A percentile compares a stretch with the other conserved stretches of the same genome.
Conservation (phyloP, 2,329 filamentous ascomycete species). For the Fusarium torreyae region DNA sequence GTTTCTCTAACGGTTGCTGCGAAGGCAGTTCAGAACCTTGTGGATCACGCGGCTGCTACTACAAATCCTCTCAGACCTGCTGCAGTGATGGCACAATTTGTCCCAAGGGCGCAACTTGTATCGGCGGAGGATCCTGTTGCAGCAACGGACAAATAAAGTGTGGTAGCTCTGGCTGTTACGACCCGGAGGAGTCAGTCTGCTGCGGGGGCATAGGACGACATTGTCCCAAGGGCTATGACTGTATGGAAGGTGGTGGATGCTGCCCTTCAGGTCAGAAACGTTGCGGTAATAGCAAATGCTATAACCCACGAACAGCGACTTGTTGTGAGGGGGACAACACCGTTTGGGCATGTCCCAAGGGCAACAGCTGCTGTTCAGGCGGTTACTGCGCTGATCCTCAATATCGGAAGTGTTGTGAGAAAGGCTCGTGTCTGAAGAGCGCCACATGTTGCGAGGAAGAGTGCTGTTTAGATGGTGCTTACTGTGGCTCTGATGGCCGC, state of each 20-base stretch:
- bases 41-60: conserved; percentile 5
- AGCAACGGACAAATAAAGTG: background rate
- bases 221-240: conserved; percentile 12
- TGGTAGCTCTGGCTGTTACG: conserved; percentile 4
- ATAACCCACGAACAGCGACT: background rate
- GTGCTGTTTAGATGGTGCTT: conserved; percentile 1
- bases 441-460: conserved; percentile 22
- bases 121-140: conserved; percentile 9
- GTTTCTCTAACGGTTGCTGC: conserved; percentile 9
- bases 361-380: conserved; percentile 3
- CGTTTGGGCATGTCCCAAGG: conserved; percentile 8
- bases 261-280: conserved; percentile 18
- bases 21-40: conserved; percentile 1
- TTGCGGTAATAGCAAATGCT: conserved; percentile 20
- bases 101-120: background rate
- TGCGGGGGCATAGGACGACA: background rate
- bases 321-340: conserved; percentile 3
- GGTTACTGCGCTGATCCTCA: background rate
- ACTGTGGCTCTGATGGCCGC: conserved; percentile 12
- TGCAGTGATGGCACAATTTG: background rate
- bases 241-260: conserved; percentile 14
- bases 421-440: background rate
- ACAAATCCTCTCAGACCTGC: background rate
- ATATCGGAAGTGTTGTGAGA: conserved; percentile 15
- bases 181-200: conserved; percentile 5